phyloP scores from a whole-genome alignment of 2,329 filamentous ascomycete genomes.

The Claviceps citrina region DNA sequence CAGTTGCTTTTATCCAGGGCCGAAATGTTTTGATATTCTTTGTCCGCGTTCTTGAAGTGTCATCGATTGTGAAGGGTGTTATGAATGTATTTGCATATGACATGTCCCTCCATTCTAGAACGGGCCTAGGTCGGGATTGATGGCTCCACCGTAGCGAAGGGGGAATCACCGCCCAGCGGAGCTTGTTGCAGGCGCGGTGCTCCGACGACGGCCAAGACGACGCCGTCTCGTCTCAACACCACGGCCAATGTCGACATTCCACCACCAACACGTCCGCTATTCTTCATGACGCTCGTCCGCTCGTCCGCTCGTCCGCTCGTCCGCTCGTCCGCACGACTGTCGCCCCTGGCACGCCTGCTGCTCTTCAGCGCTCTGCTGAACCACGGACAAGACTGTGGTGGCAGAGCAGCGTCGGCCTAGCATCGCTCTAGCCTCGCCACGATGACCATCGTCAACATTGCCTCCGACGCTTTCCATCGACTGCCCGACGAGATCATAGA shows the following conservation, averaged over 20 bases:
- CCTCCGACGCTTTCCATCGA: conserved; percentile 29
- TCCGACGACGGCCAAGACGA: too few relatives aligned
- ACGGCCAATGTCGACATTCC: too few relatives aligned
- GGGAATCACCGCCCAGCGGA: too few relatives aligned
- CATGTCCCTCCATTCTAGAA: too few relatives aligned
- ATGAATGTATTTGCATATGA: too few relatives aligned
- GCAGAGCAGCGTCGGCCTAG: conserved; percentile 17
- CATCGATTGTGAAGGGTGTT: too few relatives aligned
- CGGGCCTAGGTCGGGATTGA: too few relatives aligned
- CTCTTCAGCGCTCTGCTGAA: conserved; percentile 8
- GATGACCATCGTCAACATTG: conserved; percentile 10
- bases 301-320: background rate
- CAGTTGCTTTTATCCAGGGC: background rate
- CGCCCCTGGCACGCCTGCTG: background rate
- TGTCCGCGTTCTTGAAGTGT: too few relatives aligned
- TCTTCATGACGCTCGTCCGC: background rate
- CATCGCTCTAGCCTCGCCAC: conserved; percentile 23
- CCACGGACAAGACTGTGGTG: conserved; percentile 18
- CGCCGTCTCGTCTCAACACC: too few relatives aligned
- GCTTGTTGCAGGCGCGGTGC: too few relatives aligned
- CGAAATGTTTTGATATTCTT: too few relatives aligned
- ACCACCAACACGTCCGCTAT: background rate
- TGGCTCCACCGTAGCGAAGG: too few relatives aligned
- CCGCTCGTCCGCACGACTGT: background rate
- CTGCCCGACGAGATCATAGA: conserved; percentile 56